phyloP scores from a whole-genome alignment of 2,329 filamentous ascomycete species.

The Hymenoscyphus infarciens region DNA sequence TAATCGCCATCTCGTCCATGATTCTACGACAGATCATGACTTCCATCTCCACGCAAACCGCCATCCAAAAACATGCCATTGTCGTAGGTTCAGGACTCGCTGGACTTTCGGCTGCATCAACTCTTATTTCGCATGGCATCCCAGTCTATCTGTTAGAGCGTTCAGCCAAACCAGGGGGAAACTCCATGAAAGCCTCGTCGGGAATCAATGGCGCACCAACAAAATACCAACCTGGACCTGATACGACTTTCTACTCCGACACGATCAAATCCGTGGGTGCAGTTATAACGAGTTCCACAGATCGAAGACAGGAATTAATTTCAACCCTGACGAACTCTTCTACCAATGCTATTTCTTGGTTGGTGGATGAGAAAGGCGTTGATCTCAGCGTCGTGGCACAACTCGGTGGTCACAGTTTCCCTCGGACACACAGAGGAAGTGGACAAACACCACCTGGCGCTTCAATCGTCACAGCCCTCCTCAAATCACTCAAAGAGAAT shows the following conservation, averaged over 20 bases:
- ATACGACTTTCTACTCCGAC: slow-evolving; percentile 50
- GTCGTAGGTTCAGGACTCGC: slow-evolving; percentile 64
- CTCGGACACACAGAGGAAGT: slow-evolving; percentile 55
- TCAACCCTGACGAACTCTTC: slow-evolving; percentile 46
- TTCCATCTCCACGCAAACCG: slow-evolving; percentile 8
- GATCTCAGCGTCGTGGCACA: slow-evolving; percentile 56
- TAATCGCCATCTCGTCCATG: slow-evolving; percentile 19
- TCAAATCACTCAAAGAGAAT: slow-evolving; percentile 48
- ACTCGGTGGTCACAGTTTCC: slow-evolving; percentile 55
- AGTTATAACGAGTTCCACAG: slow-evolving; percentile 18
- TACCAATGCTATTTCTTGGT: slow-evolving; percentile 50
- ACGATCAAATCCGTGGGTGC: slow-evolving; percentile 54
- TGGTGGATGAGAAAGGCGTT: slow-evolving; percentile 53
- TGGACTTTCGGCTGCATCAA: slow-evolving; percentile 56
- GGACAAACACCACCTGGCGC: slow-evolving; percentile 56
- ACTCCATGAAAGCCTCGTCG: slow-evolving; percentile 64
- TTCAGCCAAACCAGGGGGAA: slow-evolving; percentile 56
- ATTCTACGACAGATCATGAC: slow-evolving; percentile 10
- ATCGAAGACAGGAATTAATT: slow-evolving; percentile 44
- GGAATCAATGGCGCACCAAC: slow-evolving; percentile 63
- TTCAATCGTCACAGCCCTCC: slow-evolving; percentile 52
- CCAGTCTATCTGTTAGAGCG: slow-evolving; percentile 58
- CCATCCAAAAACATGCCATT: slow-evolving; percentile 41
- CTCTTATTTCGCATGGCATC: slow-evolving; percentile 50
- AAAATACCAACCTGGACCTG: slow-evolving; percentile 46